A percentile compares a stretch with the other conserved stretches of the same genome.
These are phyloP conservation scores for Trichocladium uniseriatum DNA, from an alignment of 495 filamentous ascomycete species.

Conservation along the genomic window DNA sequence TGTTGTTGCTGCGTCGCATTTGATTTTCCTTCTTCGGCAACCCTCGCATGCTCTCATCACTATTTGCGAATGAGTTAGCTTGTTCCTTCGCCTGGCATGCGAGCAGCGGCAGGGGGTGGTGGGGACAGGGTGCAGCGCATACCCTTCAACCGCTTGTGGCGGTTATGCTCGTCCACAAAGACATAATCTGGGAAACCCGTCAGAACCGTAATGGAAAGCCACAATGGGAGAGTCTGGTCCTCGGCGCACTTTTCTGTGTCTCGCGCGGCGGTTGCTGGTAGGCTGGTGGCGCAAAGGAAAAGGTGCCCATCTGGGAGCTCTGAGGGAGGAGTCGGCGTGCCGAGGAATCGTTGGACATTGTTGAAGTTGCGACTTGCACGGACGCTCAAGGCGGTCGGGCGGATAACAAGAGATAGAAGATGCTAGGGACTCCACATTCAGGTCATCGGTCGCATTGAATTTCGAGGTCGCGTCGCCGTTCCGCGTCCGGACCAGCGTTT, in stretches of 20 bases:
- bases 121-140: slow-evolving; percentile 22
- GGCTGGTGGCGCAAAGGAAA: slow-evolving; percentile 47
- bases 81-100: not conserved
- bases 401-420: slow-evolving; percentile 7
- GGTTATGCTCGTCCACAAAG: slow-evolving; percentile 98
- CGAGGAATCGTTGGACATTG: slow-evolving; percentile 47
- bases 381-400: slow-evolving; percentile 12
- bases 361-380: slow-evolving; percentile 12
- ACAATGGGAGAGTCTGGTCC: slow-evolving; percentile 3
- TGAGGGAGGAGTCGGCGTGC: slow-evolving; percentile 50
- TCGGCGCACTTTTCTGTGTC: slow-evolving; percentile 55
- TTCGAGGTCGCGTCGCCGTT: not conserved
- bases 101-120: not conserved
- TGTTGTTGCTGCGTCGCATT: slow-evolving; percentile 95
- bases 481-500: not conserved
- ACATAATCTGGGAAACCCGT: slow-evolving; percentile 69
- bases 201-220: not conserved
- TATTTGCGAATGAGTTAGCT: slow-evolving; percentile 33
- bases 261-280: slow-evolving; percentile 50
- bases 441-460: slow-evolving; percentile 6
- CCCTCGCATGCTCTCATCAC: slow-evolving; percentile 99
- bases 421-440: slow-evolving; percentile 16
- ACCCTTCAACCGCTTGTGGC: slow-evolving; percentile 96
- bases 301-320: slow-evolving; percentile 45
- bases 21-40: slow-evolving; percentile 83